Evolutionary conservation across 192 early-diverging fungal genomes (phyloP), one percentile per base, ranked within the genome.

Genomic region (Coemansia umbellata): DNA sequence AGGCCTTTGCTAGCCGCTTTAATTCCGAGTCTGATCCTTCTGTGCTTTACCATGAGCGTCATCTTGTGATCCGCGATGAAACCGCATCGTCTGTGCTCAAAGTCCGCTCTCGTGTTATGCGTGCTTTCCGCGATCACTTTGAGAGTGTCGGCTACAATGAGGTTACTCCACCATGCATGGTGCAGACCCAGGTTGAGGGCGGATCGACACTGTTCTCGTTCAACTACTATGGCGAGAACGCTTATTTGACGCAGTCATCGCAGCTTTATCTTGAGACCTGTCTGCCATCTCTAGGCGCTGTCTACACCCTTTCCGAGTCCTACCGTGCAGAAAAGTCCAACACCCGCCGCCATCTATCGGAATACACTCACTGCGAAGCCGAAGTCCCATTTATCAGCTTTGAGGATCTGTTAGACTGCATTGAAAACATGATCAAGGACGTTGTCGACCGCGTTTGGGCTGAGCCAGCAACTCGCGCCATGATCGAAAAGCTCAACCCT

Each of bases 161-260:
- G 75, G 91, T 99, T 13, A 96, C 89, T 10, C 95, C 97, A n/a
- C 97, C 97, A 15, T 84, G 90, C 64, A 91, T 99, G 92, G 97
- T 99, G 19, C 95, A 99, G 80, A 99, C 95, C 32, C 94, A 97
- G 72, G 95, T 96, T 10, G 97, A 99, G 78, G 97, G 97, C 48
- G 97, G 97, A 7, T 85, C 85, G 31, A 98, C 95, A 7, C 81
- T 99, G 47, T 99, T 99, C 48, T 78, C 80, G 37, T 88, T 99
- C 68, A 76, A 97, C 64, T 99, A 99, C 79, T 99, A 99, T 58
- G 95, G 91, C 30, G 90, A 97, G 66, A 72, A 86, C 67, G 94
- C 95, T 7, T 99, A 95, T 71, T 82, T 99, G 69, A 98, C 97
- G 4, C 97, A 99, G 81, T 93, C 92, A 22, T 96, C 94, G 35